A percentile compares a stretch with the other conserved stretches of the same genome.
Conservation (phyloP, 352 stramenopile species). For the Elongisporangium senticosum region DNA sequence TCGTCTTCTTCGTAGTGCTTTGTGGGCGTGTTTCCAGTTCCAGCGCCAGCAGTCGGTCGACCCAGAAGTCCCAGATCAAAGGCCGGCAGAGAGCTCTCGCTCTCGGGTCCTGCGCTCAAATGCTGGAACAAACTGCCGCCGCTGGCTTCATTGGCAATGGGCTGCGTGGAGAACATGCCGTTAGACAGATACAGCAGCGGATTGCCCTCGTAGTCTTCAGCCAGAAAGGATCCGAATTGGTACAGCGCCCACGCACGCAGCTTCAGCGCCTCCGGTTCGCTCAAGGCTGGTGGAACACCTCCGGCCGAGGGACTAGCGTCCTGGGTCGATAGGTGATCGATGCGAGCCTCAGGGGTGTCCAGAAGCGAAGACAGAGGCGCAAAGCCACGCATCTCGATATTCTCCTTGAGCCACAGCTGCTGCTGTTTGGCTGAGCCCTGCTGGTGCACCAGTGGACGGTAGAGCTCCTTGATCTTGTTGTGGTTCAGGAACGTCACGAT, state of each 20-base stretch:
- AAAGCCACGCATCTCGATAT: constrained; percentile 66
- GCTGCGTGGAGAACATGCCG: constrained; percentile 26
- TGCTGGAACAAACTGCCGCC: constrained; percentile 14
- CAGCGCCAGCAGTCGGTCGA: constrained; percentile 4
- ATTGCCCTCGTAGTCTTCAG: constrained; percentile 51
- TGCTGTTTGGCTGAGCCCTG: constrained; percentile 16
- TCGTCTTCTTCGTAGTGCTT: constrained; percentile 27
- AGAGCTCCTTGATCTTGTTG: constrained; percentile 30
- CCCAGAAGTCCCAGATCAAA: constrained; percentile 29
- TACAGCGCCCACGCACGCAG: constrained; percentile 61
- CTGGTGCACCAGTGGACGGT: constrained; percentile 20
- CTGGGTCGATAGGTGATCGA: not conserved
- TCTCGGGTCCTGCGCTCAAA: constrained; percentile 1
- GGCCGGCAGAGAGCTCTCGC: constrained; percentile 8
- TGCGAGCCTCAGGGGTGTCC: constrained; percentile 4
- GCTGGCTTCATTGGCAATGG: constrained; percentile 11
- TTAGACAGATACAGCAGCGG: constrained; percentile 50
- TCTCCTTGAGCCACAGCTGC: constrained; percentile 65
- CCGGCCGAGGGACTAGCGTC: not conserved
- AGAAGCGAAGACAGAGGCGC: constrained; percentile 33
- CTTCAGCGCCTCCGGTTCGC: constrained; percentile 41
- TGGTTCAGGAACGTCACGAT: constrained; percentile 61
- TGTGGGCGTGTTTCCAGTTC: not conserved
- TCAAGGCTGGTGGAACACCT: constrained; percentile 7
- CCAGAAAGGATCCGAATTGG: constrained; percentile 52